Evolutionary conservation across 352 stramenopile genomes (phyloP).

Genomic region (Pythium coloratum): DNA sequence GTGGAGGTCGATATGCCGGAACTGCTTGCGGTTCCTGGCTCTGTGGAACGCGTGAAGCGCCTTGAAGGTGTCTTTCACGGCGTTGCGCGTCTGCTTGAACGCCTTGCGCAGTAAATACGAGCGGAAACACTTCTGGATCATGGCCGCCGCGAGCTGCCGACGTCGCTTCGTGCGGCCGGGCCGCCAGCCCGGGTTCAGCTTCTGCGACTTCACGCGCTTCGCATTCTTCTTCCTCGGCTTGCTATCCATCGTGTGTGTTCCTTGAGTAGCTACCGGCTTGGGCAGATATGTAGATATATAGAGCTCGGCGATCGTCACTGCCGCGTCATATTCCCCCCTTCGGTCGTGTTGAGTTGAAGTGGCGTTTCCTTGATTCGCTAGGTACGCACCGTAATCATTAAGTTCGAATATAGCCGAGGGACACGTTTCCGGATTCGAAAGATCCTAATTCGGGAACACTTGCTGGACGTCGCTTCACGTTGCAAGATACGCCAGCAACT

Average conservation of each 20-base stretch:
- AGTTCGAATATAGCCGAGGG: background rate
- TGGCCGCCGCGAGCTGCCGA: slow-evolving; percentile 49
- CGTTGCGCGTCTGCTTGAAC: slow-evolving; percentile 46
- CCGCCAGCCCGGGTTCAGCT: slow-evolving; percentile 65
- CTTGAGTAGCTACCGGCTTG: background rate
- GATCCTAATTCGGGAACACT: background rate
- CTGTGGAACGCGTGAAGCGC: slow-evolving; percentile 53
- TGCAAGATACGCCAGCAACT: background rate
- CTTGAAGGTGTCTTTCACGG: slow-evolving; percentile 48
- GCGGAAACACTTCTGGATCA: slow-evolving; percentile 75
- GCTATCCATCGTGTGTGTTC: background rate
- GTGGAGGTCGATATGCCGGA: slow-evolving; percentile 58
- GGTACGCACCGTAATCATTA: background rate
- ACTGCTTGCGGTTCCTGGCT: slow-evolving; percentile 51
- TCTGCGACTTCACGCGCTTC: slow-evolving; percentile 41
- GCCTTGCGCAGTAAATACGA: slow-evolving; percentile 56
- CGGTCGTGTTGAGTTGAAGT: slow-evolving; percentile 5
- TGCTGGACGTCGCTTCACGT: background rate
- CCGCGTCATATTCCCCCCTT: background rate
- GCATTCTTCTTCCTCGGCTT: slow-evolving; percentile 22
- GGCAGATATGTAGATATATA: background rate
- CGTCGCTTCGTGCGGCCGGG: slow-evolving; percentile 37
- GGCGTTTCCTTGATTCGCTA: background rate
- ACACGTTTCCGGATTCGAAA: background rate
- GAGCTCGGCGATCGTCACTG: background rate